Percentiles rank a stretch among this genome's conserved stretches.
Conservation (phyloP, 164 flowering plant genomes). For the Aristolochia californica region DNA sequence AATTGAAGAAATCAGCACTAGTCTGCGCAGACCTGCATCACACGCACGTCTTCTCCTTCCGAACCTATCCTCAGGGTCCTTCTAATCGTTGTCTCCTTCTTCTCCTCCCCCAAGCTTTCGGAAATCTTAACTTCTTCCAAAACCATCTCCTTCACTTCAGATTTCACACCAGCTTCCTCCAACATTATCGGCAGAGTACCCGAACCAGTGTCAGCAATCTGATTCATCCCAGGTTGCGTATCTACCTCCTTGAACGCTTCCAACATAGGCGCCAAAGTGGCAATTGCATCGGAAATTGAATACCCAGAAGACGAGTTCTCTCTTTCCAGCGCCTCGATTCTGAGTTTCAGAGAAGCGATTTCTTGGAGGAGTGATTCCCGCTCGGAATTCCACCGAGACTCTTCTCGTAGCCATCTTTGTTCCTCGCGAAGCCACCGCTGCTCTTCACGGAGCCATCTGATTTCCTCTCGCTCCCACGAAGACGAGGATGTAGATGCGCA, state of each 20-base stretch:
- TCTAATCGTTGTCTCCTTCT: conserved; percentile 16
- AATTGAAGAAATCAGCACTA: conserved; percentile 6
- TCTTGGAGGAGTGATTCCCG: conserved; percentile 47
- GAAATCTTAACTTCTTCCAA: conserved; percentile 30
- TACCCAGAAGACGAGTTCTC: conserved; percentile 10
- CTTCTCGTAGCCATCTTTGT: conserved; percentile 73
- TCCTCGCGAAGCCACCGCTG: conserved; percentile 75
- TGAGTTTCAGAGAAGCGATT: conserved; percentile 37
- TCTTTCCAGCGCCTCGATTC: conserved; percentile 38
- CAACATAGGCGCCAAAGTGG: conserved; percentile 19
- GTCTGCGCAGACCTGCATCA: conserved; percentile 66
- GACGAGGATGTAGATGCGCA: not conserved
- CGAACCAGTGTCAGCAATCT: conserved; percentile 41
- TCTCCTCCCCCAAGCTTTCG: conserved; percentile 11
- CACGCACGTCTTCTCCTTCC: conserved; percentile 80
- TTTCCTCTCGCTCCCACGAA: conserved; percentile 21
- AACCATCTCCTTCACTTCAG: conserved; percentile 20
- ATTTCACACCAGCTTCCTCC: conserved; percentile 21
- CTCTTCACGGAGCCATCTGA: conserved; percentile 38
- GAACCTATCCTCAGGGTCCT: conserved; percentile 48
- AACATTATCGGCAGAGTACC: conserved; percentile 26
- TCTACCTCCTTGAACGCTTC: conserved; percentile 39
- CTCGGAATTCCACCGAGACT: conserved; percentile 59
- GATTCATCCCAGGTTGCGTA: conserved; percentile 6
- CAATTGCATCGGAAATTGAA: conserved; percentile 24